Evolutionary conservation across 352 stramenopile species (phyloP), one percentile per base, ranked within the genome.

Genomic region (Globisporangium cystogenes): DNA sequence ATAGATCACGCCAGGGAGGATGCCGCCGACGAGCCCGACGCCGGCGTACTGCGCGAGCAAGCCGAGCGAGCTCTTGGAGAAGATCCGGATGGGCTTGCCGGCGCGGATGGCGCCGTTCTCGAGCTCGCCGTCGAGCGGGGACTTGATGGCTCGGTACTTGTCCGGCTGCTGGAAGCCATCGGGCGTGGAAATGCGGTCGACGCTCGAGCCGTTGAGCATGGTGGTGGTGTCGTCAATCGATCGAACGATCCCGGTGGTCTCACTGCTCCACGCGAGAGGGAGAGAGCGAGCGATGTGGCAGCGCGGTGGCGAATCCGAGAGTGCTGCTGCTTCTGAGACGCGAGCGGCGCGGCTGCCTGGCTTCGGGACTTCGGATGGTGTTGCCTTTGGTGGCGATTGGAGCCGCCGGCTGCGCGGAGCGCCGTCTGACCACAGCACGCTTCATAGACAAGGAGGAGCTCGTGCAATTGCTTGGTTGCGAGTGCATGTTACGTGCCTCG

Each of bases 21-120:
- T 57, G 41, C 76, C 76, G 20, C 64, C 57, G 7, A 85, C 45
- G 46, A 87, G 74, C 0, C 76, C 76, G 8, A 87, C 70, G 20
- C 59, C 74, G 1, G 71, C 72, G 53, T 82, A 87, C 55, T 87
- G 74, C 29, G 57, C 70, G 2, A 82, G 50, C 7, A 86, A 29
- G 4, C 57, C 72, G 31, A 82, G 11, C 68, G 58, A 15, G 72
- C 59, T 8, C 43, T 48, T 0, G 68, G 8, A 76, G 11, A 68
- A 57, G 43, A 87, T 42, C 20, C 62, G 36, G 12, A 64, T 57
- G 8, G 72, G 59, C 11, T 57, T 43, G 27, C 72, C 72, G 12
- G 51, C 55, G 41, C 70, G 56, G 14, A 77, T 51, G 3, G 62
- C 68, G n/a, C 62, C 65, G 42, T 67, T 57, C 40, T 79, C 58